Conservation (phyloP, 164 flowering plant species). For the Vitis rotundifolia region DNA sequence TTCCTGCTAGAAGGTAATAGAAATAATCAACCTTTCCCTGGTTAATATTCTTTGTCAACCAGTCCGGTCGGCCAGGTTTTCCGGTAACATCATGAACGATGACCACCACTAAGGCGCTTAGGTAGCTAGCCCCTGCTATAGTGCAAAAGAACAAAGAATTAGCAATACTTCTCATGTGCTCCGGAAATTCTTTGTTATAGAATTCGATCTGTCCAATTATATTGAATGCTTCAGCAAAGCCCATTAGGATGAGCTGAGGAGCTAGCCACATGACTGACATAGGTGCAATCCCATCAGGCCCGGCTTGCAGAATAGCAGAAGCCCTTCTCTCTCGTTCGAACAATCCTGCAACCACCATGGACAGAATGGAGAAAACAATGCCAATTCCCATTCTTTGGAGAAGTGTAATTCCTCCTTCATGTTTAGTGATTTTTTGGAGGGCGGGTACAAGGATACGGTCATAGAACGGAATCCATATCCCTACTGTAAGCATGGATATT, state of each 20-base stretch:
- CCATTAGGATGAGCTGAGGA: conserved; percentile 70
- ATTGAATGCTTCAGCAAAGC: conserved; percentile 73
- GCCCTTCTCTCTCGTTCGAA: conserved; percentile 46
- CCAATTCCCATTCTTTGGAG: conserved; percentile 79
- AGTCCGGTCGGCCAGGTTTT: conserved; percentile 37
- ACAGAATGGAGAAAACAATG: conserved; percentile 43
- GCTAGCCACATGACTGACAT: conserved; percentile 70
- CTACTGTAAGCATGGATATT: conserved; percentile 57
- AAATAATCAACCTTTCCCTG: conserved; percentile 57
- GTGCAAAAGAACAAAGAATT: conserved; percentile 54
- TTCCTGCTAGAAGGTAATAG: conserved; percentile 52
- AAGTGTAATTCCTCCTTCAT: conserved; percentile 62
- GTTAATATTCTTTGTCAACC: conserved; percentile 61
- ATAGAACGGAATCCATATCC: conserved; percentile 62
- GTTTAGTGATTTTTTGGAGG: conserved; percentile 41
- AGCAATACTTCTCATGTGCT: conserved; percentile 66
- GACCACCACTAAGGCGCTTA: conserved; percentile 50
- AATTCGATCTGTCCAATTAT: conserved; percentile 74
- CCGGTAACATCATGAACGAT: conserved; percentile 52
- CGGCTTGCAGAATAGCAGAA: conserved; percentile 23
- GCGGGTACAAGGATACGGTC: conserved; percentile 60
- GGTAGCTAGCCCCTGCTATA: conserved; percentile 54
- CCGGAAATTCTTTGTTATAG: conserved; percentile 76
- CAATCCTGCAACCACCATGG: conserved; percentile 64
- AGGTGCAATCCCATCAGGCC: conserved; percentile 25